Evolutionary conservation across 2,329 filamentous ascomycete species (phyloP).

Genomic region (Escovopsis weberi): DNA sequence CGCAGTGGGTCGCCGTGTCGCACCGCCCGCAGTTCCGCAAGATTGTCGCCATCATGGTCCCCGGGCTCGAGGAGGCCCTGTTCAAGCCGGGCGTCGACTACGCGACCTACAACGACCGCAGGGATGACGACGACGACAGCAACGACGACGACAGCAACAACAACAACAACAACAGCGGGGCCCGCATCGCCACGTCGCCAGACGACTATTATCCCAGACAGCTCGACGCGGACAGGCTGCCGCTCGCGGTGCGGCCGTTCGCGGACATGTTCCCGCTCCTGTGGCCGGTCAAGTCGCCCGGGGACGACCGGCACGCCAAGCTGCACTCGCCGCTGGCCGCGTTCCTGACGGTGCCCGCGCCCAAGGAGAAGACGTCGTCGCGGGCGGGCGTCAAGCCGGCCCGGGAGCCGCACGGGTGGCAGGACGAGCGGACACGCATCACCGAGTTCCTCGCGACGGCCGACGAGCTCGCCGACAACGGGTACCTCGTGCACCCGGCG

Average conservation of each 20-base stretch:
- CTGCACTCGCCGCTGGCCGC: conserved; percentile 79
- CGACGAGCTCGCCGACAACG: conserved; percentile 66
- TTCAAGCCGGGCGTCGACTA: conserved; percentile 51
- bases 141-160: conserved; percentile 24
- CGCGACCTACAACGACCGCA: conserved; percentile 26
- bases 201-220: conserved; percentile 46
- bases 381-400: conserved; percentile 45
- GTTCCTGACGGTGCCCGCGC: conserved; percentile 62
- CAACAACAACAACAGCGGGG: conserved; percentile 17
- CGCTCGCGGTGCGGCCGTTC: conserved; percentile 47
- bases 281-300: conserved; percentile 80
- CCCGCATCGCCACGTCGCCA: conserved; percentile 27
- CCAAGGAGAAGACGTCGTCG: conserved; percentile 47
- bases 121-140: conserved; percentile 25
- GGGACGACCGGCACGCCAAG: conserved; percentile 65
- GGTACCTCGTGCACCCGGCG: conserved; percentile 72
- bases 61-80: conserved; percentile 81
- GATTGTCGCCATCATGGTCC: conserved; percentile 82
- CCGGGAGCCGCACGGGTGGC: conserved; percentile 50
- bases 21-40: conserved; percentile 55
- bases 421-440: conserved; percentile 65
- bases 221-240: conserved; percentile 35
- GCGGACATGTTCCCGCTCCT: conserved; percentile 73
- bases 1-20: conserved; percentile 49
- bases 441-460: conserved; percentile 60